Evolutionary conservation across 1,284 basidiomycete species (phyloP), one percentile per base, ranked within the genome.

Genomic region (Tilletia indica): DNA sequence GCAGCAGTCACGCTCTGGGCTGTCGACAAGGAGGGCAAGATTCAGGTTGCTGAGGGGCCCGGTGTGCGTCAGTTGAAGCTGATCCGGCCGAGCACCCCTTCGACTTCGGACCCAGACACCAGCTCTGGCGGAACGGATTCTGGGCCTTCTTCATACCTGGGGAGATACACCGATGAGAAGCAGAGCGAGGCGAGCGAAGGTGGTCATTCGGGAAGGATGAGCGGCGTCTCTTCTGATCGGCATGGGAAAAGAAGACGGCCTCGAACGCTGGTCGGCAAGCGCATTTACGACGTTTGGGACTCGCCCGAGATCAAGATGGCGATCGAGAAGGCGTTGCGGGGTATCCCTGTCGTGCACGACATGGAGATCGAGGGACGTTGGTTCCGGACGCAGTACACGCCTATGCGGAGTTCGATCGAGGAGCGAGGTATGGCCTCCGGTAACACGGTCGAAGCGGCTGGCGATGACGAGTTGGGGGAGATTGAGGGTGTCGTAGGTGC

Each of bases 401-500:
- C 80, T 3, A 74, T 80, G 70, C 73, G 79, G 31, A 38, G 38
- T 36, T 14, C 38, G 6, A 36, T 42, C 34, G 61, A 64, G 61
- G 61, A 64, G 12, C 31, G 61, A 3, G 36, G 34, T 14, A 34
- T 14, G 42, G 61, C 19, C 61, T 39, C 12, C 31, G 34, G 34
- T 9, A 38, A 36, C 36, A 11, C 61, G 34, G 34, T 4, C 36
- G 34, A n/a, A 3, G 31, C 61, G 6, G 36, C 34, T 16, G 34
- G 16, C 2, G 34, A 34, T 4, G 61, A 67, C 1, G 39, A 49
- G 21, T 45, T 48, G 5, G 75, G 74, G 2, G 25, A 73, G 21
- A 79, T 82, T 72, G 78, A 80, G 9, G 84, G 84, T 39, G 83
- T 84, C 49, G 83, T 85, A 39, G 80, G 84, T 45, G 83, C 85